Conservation (phyloP, 495 filamentous ascomycete genomes). For the Rostrohypoxylon terebratum region DNA sequence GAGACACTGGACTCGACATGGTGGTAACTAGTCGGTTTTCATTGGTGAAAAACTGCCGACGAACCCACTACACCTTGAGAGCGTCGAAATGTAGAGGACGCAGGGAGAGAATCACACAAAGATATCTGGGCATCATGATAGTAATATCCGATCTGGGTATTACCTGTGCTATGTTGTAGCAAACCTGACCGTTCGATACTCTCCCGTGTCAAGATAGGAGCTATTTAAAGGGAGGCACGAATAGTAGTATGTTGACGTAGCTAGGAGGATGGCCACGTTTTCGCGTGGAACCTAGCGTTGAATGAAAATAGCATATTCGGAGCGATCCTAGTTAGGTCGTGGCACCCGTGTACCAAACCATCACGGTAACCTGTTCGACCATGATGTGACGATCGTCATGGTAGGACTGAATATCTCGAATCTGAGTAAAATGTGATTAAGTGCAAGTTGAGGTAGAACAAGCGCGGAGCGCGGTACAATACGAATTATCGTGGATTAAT, state of each 20-base stretch:
- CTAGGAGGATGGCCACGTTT: slow-evolving; percentile 8
- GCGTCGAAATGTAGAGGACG: slow-evolving; percentile 2
- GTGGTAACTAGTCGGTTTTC: neutral
- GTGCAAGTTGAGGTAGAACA: slow-evolving; percentile 1
- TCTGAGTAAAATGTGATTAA: slow-evolving; percentile 7
- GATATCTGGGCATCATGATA: neutral
- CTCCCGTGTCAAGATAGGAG: neutral
- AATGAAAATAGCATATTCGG: slow-evolving; percentile 11
- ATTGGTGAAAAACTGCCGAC: slow-evolving; percentile 28
- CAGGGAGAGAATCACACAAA: neutral
- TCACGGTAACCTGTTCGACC: slow-evolving; percentile 4
- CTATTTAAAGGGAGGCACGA: slow-evolving; percentile 6
- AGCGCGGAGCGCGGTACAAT: slow-evolving; percentile 30
- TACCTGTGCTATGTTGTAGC: slow-evolving; percentile 5
- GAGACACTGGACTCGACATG: slow-evolving; percentile 5
- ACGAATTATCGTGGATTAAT: slow-evolving; percentile 16
- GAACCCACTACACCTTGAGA: slow-evolving; percentile 19
- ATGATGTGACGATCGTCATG: slow-evolving; percentile 5
- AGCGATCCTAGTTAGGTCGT: slow-evolving; percentile 14
- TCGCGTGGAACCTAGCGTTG: slow-evolving; percentile 12
- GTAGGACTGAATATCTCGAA: slow-evolving; percentile 5
- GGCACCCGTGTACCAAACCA: slow-evolving; percentile 15
- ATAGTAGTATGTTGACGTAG: slow-evolving; percentile 5
- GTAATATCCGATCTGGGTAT: neutral
- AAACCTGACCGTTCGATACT: neutral